Conservation (phyloP, 148 eudicot species). For the Chenopodium quinoa region DNA sequence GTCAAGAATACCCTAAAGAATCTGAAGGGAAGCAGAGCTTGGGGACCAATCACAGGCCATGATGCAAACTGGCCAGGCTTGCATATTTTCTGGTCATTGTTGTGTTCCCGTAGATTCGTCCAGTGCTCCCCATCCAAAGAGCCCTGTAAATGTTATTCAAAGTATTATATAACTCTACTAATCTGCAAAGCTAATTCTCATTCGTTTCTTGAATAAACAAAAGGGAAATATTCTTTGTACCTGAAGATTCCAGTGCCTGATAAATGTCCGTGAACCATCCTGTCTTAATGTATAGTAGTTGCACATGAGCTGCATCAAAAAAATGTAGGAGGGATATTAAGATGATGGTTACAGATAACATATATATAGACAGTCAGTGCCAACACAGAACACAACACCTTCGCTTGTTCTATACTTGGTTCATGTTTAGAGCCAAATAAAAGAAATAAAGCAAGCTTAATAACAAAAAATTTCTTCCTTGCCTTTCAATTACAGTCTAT, state of each 20-base stretch:
- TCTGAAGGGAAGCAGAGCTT: constrained; percentile 79
- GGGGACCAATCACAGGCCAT: constrained; percentile 65
- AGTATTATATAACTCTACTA: background rate
- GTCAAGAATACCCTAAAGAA: constrained; percentile 67
- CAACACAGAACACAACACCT: background rate
- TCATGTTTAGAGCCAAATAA: no score
- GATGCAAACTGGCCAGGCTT: constrained; percentile 91
- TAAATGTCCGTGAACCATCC: constrained; percentile 80
- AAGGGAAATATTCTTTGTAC: constrained; percentile 27
- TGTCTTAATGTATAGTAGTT: constrained; percentile 87
- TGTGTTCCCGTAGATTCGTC: constrained; percentile 74
- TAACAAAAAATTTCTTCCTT: no score
- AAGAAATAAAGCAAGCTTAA: no score
- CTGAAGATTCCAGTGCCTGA: constrained; percentile 82
- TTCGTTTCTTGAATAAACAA: background rate
- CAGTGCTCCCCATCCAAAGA: constrained; percentile 77
- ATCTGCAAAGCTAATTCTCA: background rate
- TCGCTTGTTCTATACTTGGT: background rate
- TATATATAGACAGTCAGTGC: background rate
- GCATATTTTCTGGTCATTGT: constrained; percentile 74
- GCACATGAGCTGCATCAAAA: constrained; percentile 80
- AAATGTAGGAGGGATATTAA: constrained; percentile 9
- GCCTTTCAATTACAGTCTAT: background rate
- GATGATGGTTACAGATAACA: background rate
- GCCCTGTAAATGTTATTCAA: constrained; percentile 48